Conservation (phyloP, 768 basidiomycete genomes). For the Serendipita sp. region DNA sequence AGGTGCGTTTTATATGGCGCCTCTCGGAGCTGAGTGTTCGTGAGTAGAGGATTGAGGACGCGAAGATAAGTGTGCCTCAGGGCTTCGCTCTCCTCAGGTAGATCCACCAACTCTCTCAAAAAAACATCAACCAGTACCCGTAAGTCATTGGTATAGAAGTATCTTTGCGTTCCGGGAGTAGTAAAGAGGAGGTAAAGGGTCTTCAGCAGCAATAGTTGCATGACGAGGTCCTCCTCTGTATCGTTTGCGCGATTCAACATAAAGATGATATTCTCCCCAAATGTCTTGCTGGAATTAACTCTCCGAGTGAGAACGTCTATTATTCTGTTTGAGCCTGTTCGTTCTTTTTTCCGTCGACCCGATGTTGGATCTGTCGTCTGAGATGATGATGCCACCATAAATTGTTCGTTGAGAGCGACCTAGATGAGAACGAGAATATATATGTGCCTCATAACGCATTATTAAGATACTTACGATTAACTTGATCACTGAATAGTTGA, state of each 20-base stretch:
- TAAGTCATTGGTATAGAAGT: slow-evolving; percentile 96
- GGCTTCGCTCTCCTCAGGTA: slow-evolving; percentile 88
- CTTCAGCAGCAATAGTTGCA: slow-evolving; percentile 88
- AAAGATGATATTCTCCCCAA: slow-evolving; percentile 97
- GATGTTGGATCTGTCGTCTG: slow-evolving; percentile 14
- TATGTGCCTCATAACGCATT: not conserved
- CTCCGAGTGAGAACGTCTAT: slow-evolving; percentile 71
- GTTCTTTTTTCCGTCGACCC: slow-evolving; percentile 26
- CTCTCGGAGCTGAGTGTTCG: slow-evolving; percentile 75
- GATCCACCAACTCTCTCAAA: slow-evolving; percentile 76
- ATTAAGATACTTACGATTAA: slow-evolving; percentile 49
- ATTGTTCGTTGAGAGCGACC: slow-evolving; percentile 94
- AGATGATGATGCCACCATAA: slow-evolving; percentile 74
- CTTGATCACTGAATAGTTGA: slow-evolving; percentile 93
- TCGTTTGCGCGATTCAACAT: slow-evolving; percentile 90
- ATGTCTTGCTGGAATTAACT: slow-evolving; percentile 75
- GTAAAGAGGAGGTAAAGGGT: slow-evolving; percentile 90
- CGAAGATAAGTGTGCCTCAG: slow-evolving; percentile 93
- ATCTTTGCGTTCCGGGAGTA: slow-evolving; percentile 81
- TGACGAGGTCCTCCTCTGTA: slow-evolving; percentile 80
- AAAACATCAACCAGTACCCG: slow-evolving; percentile 95
- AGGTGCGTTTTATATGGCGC: slow-evolving; percentile 84
- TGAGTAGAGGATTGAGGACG: slow-evolving; percentile 86
- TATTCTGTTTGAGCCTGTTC: slow-evolving; percentile 48
- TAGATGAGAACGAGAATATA: slow-evolving; percentile 17